Evolutionary conservation across 176 grass and related monocot genomes (phyloP), one percentile per base, ranked within the genome.

Genomic region (Oropetium thomaeum): DNA sequence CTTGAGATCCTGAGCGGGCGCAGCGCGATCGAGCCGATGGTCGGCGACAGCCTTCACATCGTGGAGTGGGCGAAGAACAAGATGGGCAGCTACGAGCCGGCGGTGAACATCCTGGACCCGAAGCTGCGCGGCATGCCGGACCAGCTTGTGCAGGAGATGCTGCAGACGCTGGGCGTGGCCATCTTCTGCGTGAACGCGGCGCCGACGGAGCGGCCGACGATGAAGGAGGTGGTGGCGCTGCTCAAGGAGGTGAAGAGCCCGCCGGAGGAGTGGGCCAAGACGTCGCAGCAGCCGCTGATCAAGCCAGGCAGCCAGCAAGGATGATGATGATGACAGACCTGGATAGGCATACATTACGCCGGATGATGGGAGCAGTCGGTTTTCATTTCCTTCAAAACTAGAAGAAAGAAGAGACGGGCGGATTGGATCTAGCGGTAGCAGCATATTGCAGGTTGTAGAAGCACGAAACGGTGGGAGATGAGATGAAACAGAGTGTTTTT

Each of bases 21-120:
- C 19, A 89, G 86, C 8, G 96, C 89, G 26, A 86, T 99, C 2
- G 91, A 99, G 51, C 74, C 69, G 4, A 81, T 49, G 82, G 74
- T 80, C 1, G 87, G 75, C 0, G 87, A 87, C 4, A 79, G 84
- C 60, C 91, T 95, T 27, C 96, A 99, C 87, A 99, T 99, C 47
- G 91, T 99, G 58, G 96, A 99, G 44, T 99, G 96, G 91, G 91
- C 87, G 30, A 95, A 87, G 84, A 95, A 90, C 76, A 95, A 99
- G 75, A 99, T 99, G 89, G 89, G 91, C 39, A 95, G 91, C 84
- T 91, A 88, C 14, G 96, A 95, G 77, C 92, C 96, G 0, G 48
- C 87, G 0, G 71, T 89, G 54, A 95, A 84, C 76, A 75, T 99
- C 17, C 84, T 99, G 30, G 92, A 99, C 76, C 79, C 91, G 0